These are phyloP conservation scores for Gliomastix tumulicola DNA, from an alignment of 2,329 filamentous ascomycete species.

Conservation along the genomic window DNA sequence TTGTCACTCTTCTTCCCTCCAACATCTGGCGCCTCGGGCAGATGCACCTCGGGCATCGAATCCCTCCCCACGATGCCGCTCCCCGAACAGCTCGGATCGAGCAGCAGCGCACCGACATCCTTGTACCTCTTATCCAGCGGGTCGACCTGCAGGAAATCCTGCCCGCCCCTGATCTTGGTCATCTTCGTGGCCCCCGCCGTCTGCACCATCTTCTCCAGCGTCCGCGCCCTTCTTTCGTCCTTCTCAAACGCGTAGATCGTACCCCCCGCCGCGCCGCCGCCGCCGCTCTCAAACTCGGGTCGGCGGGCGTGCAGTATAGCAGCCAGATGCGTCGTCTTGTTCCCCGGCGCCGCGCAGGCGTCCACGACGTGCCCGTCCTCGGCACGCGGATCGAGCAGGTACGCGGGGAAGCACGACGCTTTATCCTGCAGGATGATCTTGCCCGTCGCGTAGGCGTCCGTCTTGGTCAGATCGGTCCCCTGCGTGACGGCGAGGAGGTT, in stretches of 20 bases:
- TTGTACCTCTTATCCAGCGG: conserved; percentile 54
- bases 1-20: conserved; percentile 9
- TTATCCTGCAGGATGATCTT: conserved; percentile 91
- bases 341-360: conserved; percentile 88
- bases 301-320: conserved; percentile 54
- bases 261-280: no score
- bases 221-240: conserved; percentile 63
- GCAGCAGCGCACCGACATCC: conserved; percentile 71
- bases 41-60: conserved; percentile 61
- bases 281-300: conserved; percentile 24
- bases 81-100: conserved; percentile 93
- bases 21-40: conserved; percentile 33
- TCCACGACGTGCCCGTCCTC: conserved; percentile 78
- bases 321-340: conserved; percentile 93
- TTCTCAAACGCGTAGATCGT: conserved; percentile 75
- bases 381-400: conserved; percentile 64
- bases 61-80: conserved; percentile 91
- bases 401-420: conserved; percentile 93
- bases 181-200: conserved; percentile 62
- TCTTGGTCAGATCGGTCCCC: conserved; percentile 64
- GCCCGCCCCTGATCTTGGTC: conserved; percentile 62
- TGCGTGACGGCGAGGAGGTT: conserved; percentile 75
- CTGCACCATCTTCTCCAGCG: conserved; percentile 76
- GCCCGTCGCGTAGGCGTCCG: conserved; percentile 66
- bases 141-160: conserved; percentile 77